phyloP scores from a whole-genome alignment of 768 basidiomycete genomes.

The Naematelia encephala region DNA sequence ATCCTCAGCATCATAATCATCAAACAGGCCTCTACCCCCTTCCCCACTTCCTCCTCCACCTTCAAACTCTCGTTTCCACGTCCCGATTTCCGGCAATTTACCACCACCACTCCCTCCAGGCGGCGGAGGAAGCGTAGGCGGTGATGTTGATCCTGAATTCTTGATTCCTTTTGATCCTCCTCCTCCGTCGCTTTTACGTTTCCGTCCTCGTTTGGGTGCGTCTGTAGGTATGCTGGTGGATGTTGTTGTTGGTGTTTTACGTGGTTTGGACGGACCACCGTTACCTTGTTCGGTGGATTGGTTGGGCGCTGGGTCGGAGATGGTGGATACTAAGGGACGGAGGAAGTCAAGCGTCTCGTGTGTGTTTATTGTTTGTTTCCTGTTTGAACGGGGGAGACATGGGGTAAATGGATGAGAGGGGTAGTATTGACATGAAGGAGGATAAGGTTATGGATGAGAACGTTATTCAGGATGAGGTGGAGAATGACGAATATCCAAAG shows the following conservation, averaged over 20 bases:
- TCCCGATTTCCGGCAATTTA: slow-evolving; percentile 28
- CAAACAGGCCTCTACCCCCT: slow-evolving; percentile 50
- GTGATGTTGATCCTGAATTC: background rate
- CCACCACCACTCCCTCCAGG: background rate
- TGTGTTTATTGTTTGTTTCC: slow-evolving; percentile 86
- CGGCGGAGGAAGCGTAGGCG: slow-evolving; percentile 3
- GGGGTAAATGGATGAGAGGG: background rate
- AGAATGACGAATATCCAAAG: no score
- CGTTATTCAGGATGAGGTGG: background rate
- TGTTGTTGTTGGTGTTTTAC: background rate
- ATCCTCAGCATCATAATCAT: slow-evolving; percentile 50
- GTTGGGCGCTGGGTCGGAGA: slow-evolving; percentile 82
- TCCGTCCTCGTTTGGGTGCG: background rate
- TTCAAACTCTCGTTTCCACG: slow-evolving; percentile 30
- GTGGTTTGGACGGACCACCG: slow-evolving; percentile 12
- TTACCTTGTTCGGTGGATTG: slow-evolving; percentile 50
- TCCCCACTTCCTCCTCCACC: slow-evolving; percentile 51
- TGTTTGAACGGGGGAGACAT: slow-evolving; percentile 43
- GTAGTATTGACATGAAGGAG: background rate
- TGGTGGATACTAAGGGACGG: slow-evolving; percentile 78
- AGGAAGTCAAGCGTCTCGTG: slow-evolving; percentile 90
- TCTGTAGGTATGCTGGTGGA: background rate
- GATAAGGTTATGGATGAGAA: slow-evolving; percentile 6
- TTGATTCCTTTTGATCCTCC: slow-evolving; percentile 15
- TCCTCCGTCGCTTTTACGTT: slow-evolving; percentile 13